Percentiles rank a stretch among this genome's conserved stretches.
phyloP scores from a whole-genome alignment of 2,329 filamentous ascomycete genomes.

The Fusarium subtropicale region DNA sequence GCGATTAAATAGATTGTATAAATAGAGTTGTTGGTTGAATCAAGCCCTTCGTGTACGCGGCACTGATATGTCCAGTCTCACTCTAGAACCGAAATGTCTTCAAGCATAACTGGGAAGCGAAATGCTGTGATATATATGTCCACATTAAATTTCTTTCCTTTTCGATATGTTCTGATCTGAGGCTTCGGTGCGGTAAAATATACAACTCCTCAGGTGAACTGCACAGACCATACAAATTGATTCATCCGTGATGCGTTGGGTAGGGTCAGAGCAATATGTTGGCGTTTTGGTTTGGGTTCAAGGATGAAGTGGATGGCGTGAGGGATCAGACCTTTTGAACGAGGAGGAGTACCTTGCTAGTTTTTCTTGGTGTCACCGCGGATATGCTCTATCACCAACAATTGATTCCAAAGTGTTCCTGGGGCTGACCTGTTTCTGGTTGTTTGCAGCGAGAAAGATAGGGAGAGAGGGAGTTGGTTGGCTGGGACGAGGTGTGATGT shows the following conservation, averaged over 20 bases:
- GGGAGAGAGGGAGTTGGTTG: background rate
- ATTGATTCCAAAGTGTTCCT: background rate
- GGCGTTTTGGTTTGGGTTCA: background rate
- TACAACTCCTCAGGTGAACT: background rate
- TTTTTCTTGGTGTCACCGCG: background rate
- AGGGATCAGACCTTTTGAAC: background rate
- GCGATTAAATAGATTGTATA: background rate
- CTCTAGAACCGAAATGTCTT: background rate
- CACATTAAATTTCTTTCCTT: background rate
- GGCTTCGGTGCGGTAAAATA: background rate
- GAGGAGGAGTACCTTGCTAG: background rate
- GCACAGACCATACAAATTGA: background rate
- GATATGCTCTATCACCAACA: background rate
- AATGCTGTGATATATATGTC: constrained; percentile 1
- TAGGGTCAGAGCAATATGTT: background rate
- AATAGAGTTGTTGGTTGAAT: background rate
- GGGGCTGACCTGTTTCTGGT: background rate
- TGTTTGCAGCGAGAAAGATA: background rate
- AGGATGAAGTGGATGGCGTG: background rate
- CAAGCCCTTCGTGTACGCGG: background rate
- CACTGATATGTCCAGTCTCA: constrained; percentile 21
- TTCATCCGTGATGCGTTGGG: background rate
- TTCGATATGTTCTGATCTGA: background rate
- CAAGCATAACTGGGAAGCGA: constrained; percentile 17
- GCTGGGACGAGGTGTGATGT: background rate